phyloP scores from a whole-genome alignment of 805 yeast species.

The Metschnikowia lachancei region DNA sequence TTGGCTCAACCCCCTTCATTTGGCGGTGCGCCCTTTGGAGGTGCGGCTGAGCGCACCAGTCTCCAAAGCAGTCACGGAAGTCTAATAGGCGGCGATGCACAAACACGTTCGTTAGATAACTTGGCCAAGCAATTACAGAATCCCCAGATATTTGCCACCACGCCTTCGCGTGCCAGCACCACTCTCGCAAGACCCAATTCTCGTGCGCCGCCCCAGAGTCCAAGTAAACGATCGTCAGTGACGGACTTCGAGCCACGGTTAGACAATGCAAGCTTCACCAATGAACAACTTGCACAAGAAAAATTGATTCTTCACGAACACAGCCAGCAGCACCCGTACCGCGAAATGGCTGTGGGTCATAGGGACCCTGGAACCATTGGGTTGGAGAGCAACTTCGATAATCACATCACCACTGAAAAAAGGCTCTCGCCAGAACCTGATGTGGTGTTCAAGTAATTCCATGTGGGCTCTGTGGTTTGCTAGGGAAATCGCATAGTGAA shows the following conservation, averaged over 20 bases:
- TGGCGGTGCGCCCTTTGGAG: background rate
- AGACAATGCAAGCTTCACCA: slow-evolving; percentile 25
- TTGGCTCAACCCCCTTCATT: slow-evolving; percentile 13
- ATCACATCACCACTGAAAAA: slow-evolving; percentile 15
- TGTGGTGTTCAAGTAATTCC: slow-evolving; percentile 19
- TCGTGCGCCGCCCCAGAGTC: background rate
- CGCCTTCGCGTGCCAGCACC: slow-evolving; percentile 35
- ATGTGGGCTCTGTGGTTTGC: background rate
- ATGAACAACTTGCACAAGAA: slow-evolving; percentile 32
- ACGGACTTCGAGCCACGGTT: slow-evolving; percentile 23
- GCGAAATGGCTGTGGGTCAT: background rate
- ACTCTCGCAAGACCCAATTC: slow-evolving; percentile 14
- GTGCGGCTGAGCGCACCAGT: slow-evolving; percentile 10
- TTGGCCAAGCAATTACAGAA: slow-evolving; percentile 40
- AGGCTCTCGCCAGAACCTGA: slow-evolving; percentile 17
- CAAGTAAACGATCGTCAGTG: slow-evolving; percentile 25
- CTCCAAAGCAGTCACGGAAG: slow-evolving; percentile 13
- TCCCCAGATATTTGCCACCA: slow-evolving; percentile 37
- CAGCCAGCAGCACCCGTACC: slow-evolving; percentile 10
- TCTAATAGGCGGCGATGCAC: slow-evolving; percentile 9
- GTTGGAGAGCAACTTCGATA: slow-evolving; percentile 24
- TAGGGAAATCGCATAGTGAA: background rate
- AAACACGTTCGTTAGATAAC: slow-evolving; percentile 28
- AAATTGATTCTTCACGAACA: background rate
- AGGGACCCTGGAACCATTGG: slow-evolving; percentile 5